These are phyloP conservation scores for Candida andamanensis DNA, from an alignment of 805 yeast genomes.

Conservation along the genomic window DNA sequence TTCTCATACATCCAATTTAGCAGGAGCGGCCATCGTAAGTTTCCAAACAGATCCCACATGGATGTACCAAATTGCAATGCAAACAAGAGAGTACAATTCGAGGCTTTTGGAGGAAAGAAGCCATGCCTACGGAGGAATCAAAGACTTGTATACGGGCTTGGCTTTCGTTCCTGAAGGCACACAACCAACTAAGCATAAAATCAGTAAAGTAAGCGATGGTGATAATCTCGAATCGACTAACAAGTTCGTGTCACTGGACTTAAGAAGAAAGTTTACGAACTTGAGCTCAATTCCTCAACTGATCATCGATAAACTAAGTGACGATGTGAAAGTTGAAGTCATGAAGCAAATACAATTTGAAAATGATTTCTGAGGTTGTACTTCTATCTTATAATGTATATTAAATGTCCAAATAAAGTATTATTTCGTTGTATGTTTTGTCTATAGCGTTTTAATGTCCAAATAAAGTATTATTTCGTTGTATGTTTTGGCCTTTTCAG, in stretches of 20 bases:
- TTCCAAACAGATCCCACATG: constrained; percentile 64
- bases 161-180: constrained; percentile 66
- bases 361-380: constrained; percentile 7
- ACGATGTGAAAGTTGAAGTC: constrained; percentile 56
- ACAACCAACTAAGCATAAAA: constrained; percentile 55
- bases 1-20: constrained; percentile 20
- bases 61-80: constrained; percentile 80
- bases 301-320: constrained; percentile 54
- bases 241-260: constrained; percentile 36
- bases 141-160: constrained; percentile 84
- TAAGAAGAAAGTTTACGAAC: constrained; percentile 58
- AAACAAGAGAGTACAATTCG: constrained; percentile 68
- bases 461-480: too few species aligned
- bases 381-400: too few species aligned
- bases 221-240: constrained; percentile 43
- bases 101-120: constrained; percentile 56
- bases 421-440: too few species aligned
- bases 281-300: constrained; percentile 53
- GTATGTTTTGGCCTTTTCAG: too few species aligned
- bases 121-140: constrained; percentile 51
- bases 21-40: constrained; percentile 34
- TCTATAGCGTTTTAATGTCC: too few species aligned
- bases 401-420: too few species aligned
- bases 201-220: constrained; percentile 21
- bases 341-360: constrained; percentile 55